These are phyloP conservation scores for Chlorophyllum brunneum DNA, from an alignment of 768 basidiomycete genomes.

Conservation along the genomic window DNA sequence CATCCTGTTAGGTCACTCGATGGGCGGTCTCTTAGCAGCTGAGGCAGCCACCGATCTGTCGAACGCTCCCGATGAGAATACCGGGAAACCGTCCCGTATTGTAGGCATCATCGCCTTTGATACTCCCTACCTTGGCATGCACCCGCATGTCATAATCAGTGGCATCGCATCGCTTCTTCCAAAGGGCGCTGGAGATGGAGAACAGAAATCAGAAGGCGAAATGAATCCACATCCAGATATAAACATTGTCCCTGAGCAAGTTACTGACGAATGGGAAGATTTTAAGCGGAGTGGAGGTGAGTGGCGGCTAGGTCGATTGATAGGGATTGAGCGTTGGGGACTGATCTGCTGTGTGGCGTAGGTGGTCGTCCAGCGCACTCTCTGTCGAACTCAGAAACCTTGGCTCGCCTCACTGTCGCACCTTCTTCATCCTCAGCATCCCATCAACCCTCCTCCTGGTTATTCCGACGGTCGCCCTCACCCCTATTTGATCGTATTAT, in stretches of 20 bases:
- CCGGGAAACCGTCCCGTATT: slow-evolving; percentile 37
- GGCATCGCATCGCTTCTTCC: slow-evolving; percentile 54
- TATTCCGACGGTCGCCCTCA: slow-evolving; percentile 19
- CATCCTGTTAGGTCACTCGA: slow-evolving; percentile 54
- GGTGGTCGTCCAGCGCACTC: neutral
- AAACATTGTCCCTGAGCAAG: slow-evolving; percentile 38
- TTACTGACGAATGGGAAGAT: slow-evolving; percentile 47
- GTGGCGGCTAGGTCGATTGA: no score
- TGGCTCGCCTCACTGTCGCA: slow-evolving; percentile 14
- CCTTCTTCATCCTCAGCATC: slow-evolving; percentile 14
- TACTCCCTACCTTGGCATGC: slow-evolving; percentile 58
- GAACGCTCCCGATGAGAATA: slow-evolving; percentile 27
- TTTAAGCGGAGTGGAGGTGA: slow-evolving; percentile 32
- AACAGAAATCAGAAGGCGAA: slow-evolving; percentile 30
- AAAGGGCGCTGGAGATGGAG: slow-evolving; percentile 26
- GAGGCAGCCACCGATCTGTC: slow-evolving; percentile 47
- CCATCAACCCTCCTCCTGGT: slow-evolving; percentile 7
- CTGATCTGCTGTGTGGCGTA: neutral
- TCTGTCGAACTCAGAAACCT: slow-evolving; percentile 11
- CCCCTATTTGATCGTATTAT: slow-evolving; percentile 34
- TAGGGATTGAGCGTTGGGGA: no score
- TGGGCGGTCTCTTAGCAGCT: slow-evolving; percentile 58
- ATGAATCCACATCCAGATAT: slow-evolving; percentile 43
- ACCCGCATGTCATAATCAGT: slow-evolving; percentile 55
- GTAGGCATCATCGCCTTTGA: slow-evolving; percentile 56